Base-by-base conservation (phyloP, 371 early-diverging fungal species). In the Thermomucor indicae-seudaticae region DNA sequence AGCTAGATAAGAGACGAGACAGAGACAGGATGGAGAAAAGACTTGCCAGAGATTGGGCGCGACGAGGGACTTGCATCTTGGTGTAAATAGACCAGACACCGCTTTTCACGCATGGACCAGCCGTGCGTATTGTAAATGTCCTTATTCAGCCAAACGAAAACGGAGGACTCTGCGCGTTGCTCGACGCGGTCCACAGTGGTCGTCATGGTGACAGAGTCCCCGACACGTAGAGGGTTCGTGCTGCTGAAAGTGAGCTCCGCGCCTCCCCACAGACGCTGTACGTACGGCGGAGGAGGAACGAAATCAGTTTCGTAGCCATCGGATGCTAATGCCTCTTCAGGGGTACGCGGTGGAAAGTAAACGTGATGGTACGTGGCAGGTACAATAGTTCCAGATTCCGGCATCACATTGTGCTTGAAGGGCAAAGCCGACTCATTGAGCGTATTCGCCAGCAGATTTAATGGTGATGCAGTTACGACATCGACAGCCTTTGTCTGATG, bases 221-320 rank as follows among this genome's bases (percentile, higher is more conserved):
- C 89, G 3, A 89, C 71, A 2, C 68, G 47, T 19, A 92, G 61
- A 4, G 79, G 76, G 47, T 91, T 91, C 0, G 47, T 43, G 1
- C 57, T 43, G 29, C 62, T 67, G 65, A 77, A 89, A 29, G 71
- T 68, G 16, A 92, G 67, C 12, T 63, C 59, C 3, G 92, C 93
- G 8, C 92, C 91, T 3, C 85, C 92, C 93, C 93, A 94, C 80
- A 94, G 82, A 1, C 95, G 84, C 32, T 83, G 82, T 27, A 67
- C 55, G 51, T 81, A 93, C 0, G 91, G 90, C 6, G 59, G 63
- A 0, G 95, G 93, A 1, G 94, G 94, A 1, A 82, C 71, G 49
- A 85, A 85, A 6, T 73, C 77, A 25, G 76, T 67, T 49, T 86
- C 85, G 58, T 91, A 91, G 1, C 95, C 95, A 57, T 94, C 93